Evolutionary conservation across 2,329 filamentous ascomycete genomes (phyloP).

Genomic region (Xylariaceae sp.): DNA sequence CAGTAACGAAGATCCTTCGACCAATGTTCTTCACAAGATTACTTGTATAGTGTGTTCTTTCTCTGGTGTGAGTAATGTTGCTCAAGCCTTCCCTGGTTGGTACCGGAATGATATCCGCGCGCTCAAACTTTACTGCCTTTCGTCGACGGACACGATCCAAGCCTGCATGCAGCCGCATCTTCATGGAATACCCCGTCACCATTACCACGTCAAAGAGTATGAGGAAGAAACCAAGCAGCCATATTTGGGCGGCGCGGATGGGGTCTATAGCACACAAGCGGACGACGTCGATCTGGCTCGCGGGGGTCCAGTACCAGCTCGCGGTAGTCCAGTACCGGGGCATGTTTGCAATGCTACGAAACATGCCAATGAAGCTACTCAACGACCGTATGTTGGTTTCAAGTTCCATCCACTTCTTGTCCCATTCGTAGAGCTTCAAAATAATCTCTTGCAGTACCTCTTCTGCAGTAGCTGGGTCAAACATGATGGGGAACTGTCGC

Average conservation of each 20-base stretch:
- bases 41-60: constrained; percentile 23
- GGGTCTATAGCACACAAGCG: constrained; percentile 26
- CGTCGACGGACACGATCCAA: background rate
- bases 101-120: background rate
- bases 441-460: background rate
- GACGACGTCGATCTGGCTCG: constrained; percentile 22
- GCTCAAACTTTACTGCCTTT: background rate
- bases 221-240: constrained; percentile 4
- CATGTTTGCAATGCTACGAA: constrained; percentile 16
- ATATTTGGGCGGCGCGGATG: constrained; percentile 6
- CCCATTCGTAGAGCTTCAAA: background rate
- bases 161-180: background rate
- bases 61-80: background rate
- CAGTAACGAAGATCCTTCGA: constrained; percentile 40
- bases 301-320: constrained; percentile 28
- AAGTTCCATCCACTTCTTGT: constrained; percentile 2
- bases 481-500: constrained; percentile 12
- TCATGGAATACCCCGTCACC: background rate
- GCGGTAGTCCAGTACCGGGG: no score
- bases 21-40: constrained; percentile 23
- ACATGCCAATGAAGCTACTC: constrained; percentile 19
- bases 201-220: constrained; percentile 8
- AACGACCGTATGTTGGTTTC: constrained; percentile 4
- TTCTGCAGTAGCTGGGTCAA: constrained; percentile 5
- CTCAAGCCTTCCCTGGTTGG: constrained; percentile 1